Base-by-base conservation (phyloP, 169 alveolate species). In the Sarcocystis neurona region DNA sequence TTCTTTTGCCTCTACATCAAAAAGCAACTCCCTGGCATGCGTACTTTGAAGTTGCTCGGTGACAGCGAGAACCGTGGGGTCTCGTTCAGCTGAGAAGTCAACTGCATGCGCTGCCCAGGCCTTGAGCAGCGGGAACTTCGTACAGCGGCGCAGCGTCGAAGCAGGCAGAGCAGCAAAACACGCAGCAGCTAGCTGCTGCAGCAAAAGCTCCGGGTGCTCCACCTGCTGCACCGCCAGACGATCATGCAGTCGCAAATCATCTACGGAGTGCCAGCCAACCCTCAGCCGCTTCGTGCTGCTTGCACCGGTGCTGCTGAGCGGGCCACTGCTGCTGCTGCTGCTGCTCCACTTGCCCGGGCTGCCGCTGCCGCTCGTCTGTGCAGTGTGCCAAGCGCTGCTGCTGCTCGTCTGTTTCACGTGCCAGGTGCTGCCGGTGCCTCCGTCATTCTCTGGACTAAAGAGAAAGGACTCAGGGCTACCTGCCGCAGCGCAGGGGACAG, bases 101-200 rank as follows among this genome's bases (percentile, higher is more conserved):
- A 43, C 82, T 34, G 82, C 82, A 18, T 48, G 34, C 58, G 34
- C 41, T 6, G 82, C 82, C 82, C 82, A 72, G 53, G 82, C 82
- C 0, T 53, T 3, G 82, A 72, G 5, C 43, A 72, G 82, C 6
- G 82, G 82, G 32, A 41, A 72, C 56, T 72, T 72, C 41, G 47
- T 23, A 32, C 43, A 72, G 56, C 82, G 82, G 58, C 82, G 47
- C 20, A 72, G 56, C 41, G 82, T 53, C 34, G 34, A 56, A n/a
- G n/a, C n/a, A 47, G 82, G 82, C 2, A 18, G 39, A 39, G 34
- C 82, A 5, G 82, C 82, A 12, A 72, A 1, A 37, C 41, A 72
- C 39, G 82, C 41, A 34, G 82, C 82, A 0, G 82, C 82, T 2
- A 72, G 10, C 46, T 72, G 82, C 1, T 72, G 82, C 58, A 72